Percentiles rank a stretch among this genome's conserved stretches.
phyloP scores from a whole-genome alignment of 805 yeast genomes.

The Ogataea pini region DNA sequence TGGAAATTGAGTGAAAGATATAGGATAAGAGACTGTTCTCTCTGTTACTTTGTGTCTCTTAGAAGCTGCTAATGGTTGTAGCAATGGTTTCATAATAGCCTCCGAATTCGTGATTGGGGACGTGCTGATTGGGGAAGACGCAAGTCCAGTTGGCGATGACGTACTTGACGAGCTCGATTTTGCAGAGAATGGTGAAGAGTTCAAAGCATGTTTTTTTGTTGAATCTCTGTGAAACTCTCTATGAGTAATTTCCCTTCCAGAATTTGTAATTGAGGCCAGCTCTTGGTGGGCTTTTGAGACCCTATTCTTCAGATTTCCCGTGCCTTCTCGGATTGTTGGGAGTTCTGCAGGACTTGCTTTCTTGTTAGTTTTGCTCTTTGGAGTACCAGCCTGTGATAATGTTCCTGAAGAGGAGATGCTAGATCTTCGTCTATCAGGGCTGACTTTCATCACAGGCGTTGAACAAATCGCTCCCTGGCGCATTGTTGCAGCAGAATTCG shows the following conservation, averaged over 20 bases:
- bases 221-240: too few species aligned
- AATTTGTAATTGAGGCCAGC: conserved; percentile 22
- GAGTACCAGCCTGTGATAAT: conserved; percentile 15
- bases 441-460: conserved; percentile 36
- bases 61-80: neutral
- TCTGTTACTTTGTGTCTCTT: neutral
- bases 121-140: conserved; percentile 32
- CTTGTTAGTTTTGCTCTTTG: conserved; percentile 6
- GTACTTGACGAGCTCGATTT: conserved; percentile 15
- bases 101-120: conserved; percentile 28
- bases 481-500: conserved; percentile 32
- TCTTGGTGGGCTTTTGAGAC: conserved; percentile 26
- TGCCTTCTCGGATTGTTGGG: conserved; percentile 8
- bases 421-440: conserved; percentile 27
- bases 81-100: conserved; percentile 13
- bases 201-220: conserved; percentile 4
- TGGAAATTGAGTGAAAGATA: conserved; percentile 13
- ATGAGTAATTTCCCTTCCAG: too few species aligned
- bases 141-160: conserved; percentile 19
- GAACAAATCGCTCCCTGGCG: conserved; percentile 32
- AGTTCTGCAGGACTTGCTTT: conserved; percentile 9
- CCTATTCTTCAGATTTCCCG: conserved; percentile 5
- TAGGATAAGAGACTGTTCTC: conserved; percentile 5
- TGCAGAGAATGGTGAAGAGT: conserved; percentile 23
- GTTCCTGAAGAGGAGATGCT: conserved; percentile 18